Base-by-base conservation (phyloP, 208 protist genomes). In the Leishmania braziliensis region DNA sequence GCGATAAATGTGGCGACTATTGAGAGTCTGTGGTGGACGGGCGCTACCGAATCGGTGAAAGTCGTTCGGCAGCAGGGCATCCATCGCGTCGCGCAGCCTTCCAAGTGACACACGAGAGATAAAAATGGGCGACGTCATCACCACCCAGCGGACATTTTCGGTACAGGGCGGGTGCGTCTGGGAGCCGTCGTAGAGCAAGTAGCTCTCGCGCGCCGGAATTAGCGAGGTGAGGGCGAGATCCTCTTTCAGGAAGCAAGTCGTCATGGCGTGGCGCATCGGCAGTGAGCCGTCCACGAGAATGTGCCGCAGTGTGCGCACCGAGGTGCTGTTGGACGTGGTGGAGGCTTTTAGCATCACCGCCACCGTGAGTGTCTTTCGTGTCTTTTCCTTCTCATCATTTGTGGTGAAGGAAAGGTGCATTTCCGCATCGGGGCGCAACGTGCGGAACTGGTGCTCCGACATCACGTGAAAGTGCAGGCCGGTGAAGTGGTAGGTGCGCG, bases 181-280 rank as follows among this genome's bases (percentile, higher is more conserved):
- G 3, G 95, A 98, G 71, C 92, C 95, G 75, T 90, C 86, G 87
- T 97, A 98, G 20, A 86, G 77, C 29, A 95, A 76, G 83, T 95
- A 97, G 81, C 86, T 95, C 78, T 90, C 77, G 26, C 83, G 72
- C 18, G 51, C 54, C 0, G 92, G 90, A 33, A 95, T 80, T 3
- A 97, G 73, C 56, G 81, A 87, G 53, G 68, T 48, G 74, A 96
- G 58, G 43, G 86, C 60, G 50, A 95, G 72, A 46, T 90, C 75
- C 85, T 93, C 86, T 5, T 81, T 85, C 36, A 97, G 72, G 46
- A 88, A 90, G 83, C 90, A 93, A 43, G 88, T 95, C 20, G 88
- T 95, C 80, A 84, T 86, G 48, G 91, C 81, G 80, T 93, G 86
- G 12, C 81, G 86, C 10, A 77, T 89, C 8, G 90, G 91, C 39